A percentile compares a stretch with the other conserved stretches of the same genome.
These are phyloP conservation scores for Mucor plumbeus DNA, from an alignment of 371 early-diverging fungal species.

Conservation along the genomic window DNA sequence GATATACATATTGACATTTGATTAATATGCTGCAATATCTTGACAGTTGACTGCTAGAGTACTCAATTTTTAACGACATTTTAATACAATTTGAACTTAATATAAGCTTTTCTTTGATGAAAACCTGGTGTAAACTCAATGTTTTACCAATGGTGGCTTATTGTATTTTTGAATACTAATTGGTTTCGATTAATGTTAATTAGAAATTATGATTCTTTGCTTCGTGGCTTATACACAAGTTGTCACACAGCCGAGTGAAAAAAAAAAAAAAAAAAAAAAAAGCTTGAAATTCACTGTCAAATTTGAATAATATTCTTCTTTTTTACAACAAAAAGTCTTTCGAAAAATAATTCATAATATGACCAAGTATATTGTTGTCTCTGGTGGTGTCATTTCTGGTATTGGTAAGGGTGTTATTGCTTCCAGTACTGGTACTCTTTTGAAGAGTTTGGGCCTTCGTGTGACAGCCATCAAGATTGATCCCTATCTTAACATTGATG, in stretches of 20 bases:
- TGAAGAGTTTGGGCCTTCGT: constrained; percentile 92
- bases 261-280: constrained; percentile 6
- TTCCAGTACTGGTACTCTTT: constrained; percentile 94
- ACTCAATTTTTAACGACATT: no score
- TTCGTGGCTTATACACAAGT: constrained; percentile 5
- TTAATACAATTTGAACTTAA: no score
- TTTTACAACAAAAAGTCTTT: not conserved
- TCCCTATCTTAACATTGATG: constrained; percentile 99
- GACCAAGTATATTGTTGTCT: constrained; percentile 96
- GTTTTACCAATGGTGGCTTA: no score
- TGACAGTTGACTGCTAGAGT: no score
- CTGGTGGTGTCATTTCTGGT: constrained; percentile 98
- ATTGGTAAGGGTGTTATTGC: constrained; percentile 99
- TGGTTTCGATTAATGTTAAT: no score
- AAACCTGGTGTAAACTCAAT: no score
- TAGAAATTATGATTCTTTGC: no score
- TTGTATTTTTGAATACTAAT: no score
- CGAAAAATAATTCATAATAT: constrained; percentile 16
- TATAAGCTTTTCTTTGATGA: no score
- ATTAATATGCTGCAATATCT: no score
- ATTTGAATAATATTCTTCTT: not conserved
- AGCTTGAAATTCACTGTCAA: not conserved
- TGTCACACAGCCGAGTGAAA: not conserved
- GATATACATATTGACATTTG: no score
- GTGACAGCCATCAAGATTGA: constrained; percentile 99